Evolutionary conservation across 2,329 filamentous ascomycete species (phyloP).

Genomic region (Cladosporium sp.): DNA sequence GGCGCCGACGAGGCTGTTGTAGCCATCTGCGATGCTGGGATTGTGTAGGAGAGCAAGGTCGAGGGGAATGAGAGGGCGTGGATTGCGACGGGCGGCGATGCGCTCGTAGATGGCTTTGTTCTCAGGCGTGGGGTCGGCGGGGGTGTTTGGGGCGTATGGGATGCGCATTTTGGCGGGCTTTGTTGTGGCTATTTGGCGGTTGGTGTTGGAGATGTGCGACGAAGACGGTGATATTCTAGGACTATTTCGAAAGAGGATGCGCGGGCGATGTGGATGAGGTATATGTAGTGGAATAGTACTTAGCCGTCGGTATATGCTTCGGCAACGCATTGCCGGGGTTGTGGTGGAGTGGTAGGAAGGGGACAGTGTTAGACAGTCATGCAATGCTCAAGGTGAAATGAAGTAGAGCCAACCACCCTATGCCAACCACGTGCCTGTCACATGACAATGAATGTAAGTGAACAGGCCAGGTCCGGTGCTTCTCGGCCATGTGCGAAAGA

Average conservation of each 20-base stretch:
- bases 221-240: neutral
- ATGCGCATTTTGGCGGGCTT: conserved; percentile 58
- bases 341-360: neutral
- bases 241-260: neutral
- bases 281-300: conserved; percentile 14
- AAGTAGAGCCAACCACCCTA: neutral
- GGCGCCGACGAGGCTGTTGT: conserved; percentile 66
- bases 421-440: neutral
- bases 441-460: conserved; percentile 1
- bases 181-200: neutral
- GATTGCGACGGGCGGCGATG: conserved; percentile 64
- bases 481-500: neutral
- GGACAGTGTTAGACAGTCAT: neutral
- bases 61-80: conserved; percentile 71
- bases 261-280: neutral
- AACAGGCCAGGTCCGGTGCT: neutral
- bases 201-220: neutral
- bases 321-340: conserved; percentile 10
- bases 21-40: conserved; percentile 72
- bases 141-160: conserved; percentile 61
- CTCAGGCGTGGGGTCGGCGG: conserved; percentile 51
- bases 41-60: conserved; percentile 75
- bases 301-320: conserved; percentile 19
- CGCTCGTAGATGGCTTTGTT: conserved; percentile 58
- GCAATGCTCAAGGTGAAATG: neutral